phyloP scores from a whole-genome alignment of 768 basidiomycete species.

The Termitomyces sp. region DNA sequence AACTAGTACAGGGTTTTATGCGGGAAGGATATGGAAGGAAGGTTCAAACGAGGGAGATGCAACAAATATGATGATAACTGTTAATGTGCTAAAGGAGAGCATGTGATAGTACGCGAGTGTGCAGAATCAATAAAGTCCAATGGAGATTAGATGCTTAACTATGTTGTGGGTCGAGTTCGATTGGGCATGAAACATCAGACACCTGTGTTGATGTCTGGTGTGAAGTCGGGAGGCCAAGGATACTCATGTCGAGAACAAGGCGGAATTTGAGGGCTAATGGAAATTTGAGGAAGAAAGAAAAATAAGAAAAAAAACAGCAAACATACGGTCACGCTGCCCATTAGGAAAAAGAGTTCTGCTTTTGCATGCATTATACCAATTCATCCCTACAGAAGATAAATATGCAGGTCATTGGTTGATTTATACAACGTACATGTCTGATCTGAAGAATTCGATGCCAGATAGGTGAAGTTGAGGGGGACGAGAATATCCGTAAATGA shows the following conservation, averaged over 20 bases:
- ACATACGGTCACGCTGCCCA: conserved; percentile 59
- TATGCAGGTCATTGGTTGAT: neutral
- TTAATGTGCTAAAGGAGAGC: conserved; percentile 9
- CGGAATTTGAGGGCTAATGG: conserved; percentile 53
- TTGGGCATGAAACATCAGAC: conserved; percentile 60
- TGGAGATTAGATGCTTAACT: conserved; percentile 27
- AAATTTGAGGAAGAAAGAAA: conserved; percentile 17
- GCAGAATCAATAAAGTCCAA: conserved; percentile 3
- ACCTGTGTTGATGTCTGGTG: conserved; percentile 51
- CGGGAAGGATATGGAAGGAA: neutral
- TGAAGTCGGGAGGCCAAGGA: conserved; percentile 58
- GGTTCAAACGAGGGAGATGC: conserved; percentile 2
- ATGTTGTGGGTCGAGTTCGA: conserved; percentile 52
- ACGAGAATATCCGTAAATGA: conserved; percentile 57
- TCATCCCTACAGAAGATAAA: conserved; percentile 42
- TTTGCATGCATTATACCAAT: conserved; percentile 76
- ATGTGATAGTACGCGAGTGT: conserved; percentile 10
- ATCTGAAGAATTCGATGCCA: conserved; percentile 75
- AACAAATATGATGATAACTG: conserved; percentile 12
- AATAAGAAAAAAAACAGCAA: neutral
- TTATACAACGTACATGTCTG: conserved; percentile 55
- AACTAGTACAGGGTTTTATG: conserved; percentile 14
- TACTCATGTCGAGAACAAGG: conserved; percentile 59
- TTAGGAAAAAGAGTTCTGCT: conserved; percentile 43
- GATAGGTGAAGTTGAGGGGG: conserved; percentile 81